A percentile compares a stretch with the other conserved stretches of the same genome.
Evolutionary conservation across 2,329 filamentous ascomycete species (phyloP).

Genomic region (Stenocarpella maydis): DNA sequence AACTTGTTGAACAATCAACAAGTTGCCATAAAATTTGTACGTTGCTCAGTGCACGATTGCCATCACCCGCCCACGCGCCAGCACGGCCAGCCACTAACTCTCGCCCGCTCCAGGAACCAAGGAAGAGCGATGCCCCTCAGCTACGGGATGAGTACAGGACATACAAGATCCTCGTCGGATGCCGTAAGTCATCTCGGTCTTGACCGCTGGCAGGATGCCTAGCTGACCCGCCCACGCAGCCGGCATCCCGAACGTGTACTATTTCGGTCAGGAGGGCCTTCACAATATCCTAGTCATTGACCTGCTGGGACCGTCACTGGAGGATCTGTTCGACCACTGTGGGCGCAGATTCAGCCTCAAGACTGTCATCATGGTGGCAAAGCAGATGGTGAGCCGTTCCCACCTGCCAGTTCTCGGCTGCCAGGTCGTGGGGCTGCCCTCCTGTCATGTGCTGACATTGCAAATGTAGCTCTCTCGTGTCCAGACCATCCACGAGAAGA

Average conservation of each 20-base stretch:
- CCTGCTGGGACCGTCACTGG: conserved; percentile 90
- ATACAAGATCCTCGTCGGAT: conserved; percentile 99
- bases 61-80: neutral
- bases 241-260: conserved; percentile 99
- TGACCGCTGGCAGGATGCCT: conserved; percentile 25
- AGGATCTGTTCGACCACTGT: conserved; percentile 98
- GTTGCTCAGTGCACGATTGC: conserved; percentile 48
- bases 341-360: conserved; percentile 95
- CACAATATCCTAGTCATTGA: conserved; percentile 99
- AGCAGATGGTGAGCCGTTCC: conserved; percentile 81
- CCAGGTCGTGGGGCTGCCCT: neutral
- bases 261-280: conserved; percentile 97
- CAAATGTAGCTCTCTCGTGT: conserved; percentile 79
- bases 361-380: conserved; percentile 98
- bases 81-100: conserved; percentile 31
- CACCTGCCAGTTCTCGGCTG: neutral
- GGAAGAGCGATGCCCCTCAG: conserved; percentile 98
- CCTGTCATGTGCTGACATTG: conserved; percentile 41
- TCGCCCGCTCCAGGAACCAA: conserved; percentile 76
- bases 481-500: conserved; percentile 96
- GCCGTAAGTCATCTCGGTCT: conserved; percentile 74
- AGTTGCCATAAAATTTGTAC: conserved; percentile 98
- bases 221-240: conserved; percentile 66
- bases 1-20: conserved; percentile 99
- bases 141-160: conserved; percentile 98